These are phyloP conservation scores for Penicillium sp. DNA, from an alignment of 2,329 filamentous ascomycete genomes.

Conservation along the genomic window DNA sequence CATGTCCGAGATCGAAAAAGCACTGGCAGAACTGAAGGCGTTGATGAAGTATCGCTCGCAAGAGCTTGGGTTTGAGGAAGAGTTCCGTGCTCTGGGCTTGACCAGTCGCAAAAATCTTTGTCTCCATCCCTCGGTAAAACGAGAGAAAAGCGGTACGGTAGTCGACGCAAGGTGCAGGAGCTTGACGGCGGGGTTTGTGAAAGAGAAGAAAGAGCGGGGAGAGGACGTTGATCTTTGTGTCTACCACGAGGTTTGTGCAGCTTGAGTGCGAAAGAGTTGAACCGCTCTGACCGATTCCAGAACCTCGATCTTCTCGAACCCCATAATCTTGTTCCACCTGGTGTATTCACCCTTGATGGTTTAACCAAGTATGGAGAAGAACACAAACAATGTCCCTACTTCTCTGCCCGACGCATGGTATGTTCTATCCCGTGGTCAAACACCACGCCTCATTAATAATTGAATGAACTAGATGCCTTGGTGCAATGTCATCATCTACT, in stretches of 20 bases:
- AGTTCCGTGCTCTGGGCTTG: slow-evolving; percentile 84
- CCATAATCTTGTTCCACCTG: slow-evolving; percentile 87
- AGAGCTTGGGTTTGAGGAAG: slow-evolving; percentile 82
- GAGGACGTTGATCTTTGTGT: slow-evolving; percentile 92
- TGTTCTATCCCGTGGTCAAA: slow-evolving; percentile 15
- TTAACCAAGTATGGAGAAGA: slow-evolving; percentile 86
- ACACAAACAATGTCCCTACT: slow-evolving; percentile 96
- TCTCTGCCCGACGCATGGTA: slow-evolving; percentile 90
- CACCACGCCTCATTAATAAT: slow-evolving; percentile 16
- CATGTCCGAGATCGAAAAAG: slow-evolving; percentile 99
- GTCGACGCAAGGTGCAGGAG: slow-evolving; percentile 96
- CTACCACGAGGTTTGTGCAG: slow-evolving; percentile 72
- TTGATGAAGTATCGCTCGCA: slow-evolving; percentile 92
- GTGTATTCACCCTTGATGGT: slow-evolving; percentile 91
- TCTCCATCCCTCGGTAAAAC: slow-evolving; percentile 89
- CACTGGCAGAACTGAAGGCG: slow-evolving; percentile 79
- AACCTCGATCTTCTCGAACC: slow-evolving; percentile 93
- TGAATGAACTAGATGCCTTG: slow-evolving; percentile 71
- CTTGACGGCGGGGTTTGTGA: slow-evolving; percentile 92
- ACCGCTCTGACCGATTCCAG: slow-evolving; percentile 40
- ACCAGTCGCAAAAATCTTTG: slow-evolving; percentile 97
- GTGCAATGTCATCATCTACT: slow-evolving; percentile 99
- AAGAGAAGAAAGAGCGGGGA: slow-evolving; percentile 92
- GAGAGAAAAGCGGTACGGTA: slow-evolving; percentile 88
- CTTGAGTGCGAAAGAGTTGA: neutral